These are phyloP conservation scores for Dendrobium huoshanense DNA, from an alignment of 106 monocot genomes.

Conservation along the genomic window DNA sequence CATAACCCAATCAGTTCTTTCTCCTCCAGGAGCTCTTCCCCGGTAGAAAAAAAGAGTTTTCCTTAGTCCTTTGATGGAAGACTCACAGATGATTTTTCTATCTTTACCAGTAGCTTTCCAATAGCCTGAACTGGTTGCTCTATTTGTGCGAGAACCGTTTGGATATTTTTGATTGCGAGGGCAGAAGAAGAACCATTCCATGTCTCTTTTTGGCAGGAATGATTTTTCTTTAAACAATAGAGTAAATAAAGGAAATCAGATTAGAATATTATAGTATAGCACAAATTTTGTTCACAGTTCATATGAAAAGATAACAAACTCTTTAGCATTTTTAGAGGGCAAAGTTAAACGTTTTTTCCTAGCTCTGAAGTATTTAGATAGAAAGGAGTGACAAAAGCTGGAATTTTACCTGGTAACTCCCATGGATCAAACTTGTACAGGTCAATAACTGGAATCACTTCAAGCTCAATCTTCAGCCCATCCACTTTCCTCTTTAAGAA, in stretches of 20 bases:
- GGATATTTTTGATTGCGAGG: conserved; percentile 81
- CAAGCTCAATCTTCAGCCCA: conserved; percentile 55
- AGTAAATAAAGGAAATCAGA: background rate
- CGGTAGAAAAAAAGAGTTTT: conserved; percentile 88
- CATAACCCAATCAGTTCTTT: conserved; percentile 90
- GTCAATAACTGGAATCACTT: conserved; percentile 76
- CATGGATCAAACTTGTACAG: conserved; percentile 82
- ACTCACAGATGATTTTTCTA: conserved; percentile 55
- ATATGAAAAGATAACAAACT: background rate
- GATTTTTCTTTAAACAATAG: conserved; percentile 62
- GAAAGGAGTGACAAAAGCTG: background rate
- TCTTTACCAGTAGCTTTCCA: conserved; percentile 96
- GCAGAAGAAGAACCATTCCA: conserved; percentile 97
- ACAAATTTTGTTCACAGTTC: no score
- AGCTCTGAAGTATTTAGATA: background rate
- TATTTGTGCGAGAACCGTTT: conserved; percentile 80
- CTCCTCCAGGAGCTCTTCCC: conserved; percentile 83
- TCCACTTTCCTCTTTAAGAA: conserved; percentile 75
- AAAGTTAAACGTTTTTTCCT: no score
- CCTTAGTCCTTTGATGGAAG: conserved; percentile 40
- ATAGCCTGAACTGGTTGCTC: conserved; percentile 70
- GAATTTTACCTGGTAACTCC: conserved; percentile 60
- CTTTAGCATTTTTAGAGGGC: no score
- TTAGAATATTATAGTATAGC: background rate
- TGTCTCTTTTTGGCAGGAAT: conserved; percentile 72